Evolutionary conservation across 2,329 filamentous ascomycete genomes (phyloP).

Genomic region (Chalara sp.): DNA sequence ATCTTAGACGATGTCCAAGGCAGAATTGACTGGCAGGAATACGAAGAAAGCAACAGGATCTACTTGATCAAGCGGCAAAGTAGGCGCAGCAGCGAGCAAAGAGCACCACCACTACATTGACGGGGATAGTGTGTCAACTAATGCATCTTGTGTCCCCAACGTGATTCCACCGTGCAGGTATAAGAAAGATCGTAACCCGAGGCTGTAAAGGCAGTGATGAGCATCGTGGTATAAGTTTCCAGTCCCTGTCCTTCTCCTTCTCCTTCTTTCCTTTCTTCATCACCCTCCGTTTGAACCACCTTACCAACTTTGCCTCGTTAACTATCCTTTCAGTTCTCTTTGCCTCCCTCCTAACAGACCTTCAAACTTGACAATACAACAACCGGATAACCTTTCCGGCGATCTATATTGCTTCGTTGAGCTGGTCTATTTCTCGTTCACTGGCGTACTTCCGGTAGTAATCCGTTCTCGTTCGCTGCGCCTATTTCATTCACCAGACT

Average conservation of each 20-base stretch:
- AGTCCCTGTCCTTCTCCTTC: not conserved
- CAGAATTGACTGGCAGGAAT: not conserved
- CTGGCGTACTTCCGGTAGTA: no score
- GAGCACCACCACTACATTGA: not conserved
- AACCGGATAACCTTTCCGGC: no score
- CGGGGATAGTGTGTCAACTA: not conserved
- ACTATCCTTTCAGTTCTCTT: not conserved
- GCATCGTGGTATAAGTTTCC: no score
- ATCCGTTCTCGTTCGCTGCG: not conserved
- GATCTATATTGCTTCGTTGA: no score
- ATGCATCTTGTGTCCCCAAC: not conserved
- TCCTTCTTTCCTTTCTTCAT: not conserved
- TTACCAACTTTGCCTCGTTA: not conserved
- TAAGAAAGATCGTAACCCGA: not conserved
- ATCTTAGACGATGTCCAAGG: not conserved
- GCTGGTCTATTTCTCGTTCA: no score
- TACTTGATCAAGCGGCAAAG: not conserved
- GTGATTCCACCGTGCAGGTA: not conserved
- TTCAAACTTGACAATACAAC: no score
- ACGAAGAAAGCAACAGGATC: not conserved
- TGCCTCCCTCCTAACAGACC: not conserved
- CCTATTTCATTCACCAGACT: not conserved
- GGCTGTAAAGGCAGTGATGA: no score
- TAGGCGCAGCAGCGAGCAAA: no score
- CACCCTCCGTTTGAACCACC: not conserved